These are phyloP conservation scores for Spizellomyces sp. DNA, from an alignment of 192 early-diverging fungal genomes.

Conservation along the genomic window DNA sequence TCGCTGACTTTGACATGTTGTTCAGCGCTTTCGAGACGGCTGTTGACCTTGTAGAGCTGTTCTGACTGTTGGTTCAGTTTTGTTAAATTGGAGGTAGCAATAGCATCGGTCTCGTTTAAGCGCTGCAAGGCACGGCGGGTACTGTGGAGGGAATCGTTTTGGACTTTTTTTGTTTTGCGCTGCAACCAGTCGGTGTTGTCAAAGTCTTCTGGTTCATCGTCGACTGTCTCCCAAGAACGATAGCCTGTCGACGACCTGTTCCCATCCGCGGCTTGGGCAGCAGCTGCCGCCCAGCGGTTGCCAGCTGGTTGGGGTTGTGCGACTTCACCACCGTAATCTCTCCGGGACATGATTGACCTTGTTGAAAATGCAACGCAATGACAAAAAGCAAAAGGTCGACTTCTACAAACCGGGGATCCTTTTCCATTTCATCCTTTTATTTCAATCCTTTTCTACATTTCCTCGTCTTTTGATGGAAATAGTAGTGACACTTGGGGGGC, in stretches of 20 bases:
- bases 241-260: constrained; percentile 16
- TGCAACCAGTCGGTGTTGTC: constrained; percentile 46
- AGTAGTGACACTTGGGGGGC: no score
- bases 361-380: no score
- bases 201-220: constrained; percentile 37
- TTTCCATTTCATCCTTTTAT: no score
- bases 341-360: no score
- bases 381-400: no score
- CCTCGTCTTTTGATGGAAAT: no score
- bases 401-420: no score
- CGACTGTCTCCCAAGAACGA: constrained; percentile 26
- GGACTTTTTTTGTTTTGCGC: constrained; percentile 46
- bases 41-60: constrained; percentile 52
- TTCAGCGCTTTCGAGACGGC: constrained; percentile 45
- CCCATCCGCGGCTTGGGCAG: constrained; percentile 26
- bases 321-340: no score
- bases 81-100: constrained; percentile 34
- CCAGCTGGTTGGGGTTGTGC: background rate
- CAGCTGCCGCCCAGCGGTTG: constrained; percentile 18
- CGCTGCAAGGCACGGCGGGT: constrained; percentile 45
- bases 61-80: constrained; percentile 50
- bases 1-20: constrained; percentile 44
- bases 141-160: constrained; percentile 48
- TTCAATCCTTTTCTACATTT: no score
- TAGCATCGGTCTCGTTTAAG: constrained; percentile 39